A percentile compares a stretch with the other conserved stretches of the same genome.
Conservation (phyloP, 1,139 yeast genomes). For the Sugiyamaella castrensis region DNA sequence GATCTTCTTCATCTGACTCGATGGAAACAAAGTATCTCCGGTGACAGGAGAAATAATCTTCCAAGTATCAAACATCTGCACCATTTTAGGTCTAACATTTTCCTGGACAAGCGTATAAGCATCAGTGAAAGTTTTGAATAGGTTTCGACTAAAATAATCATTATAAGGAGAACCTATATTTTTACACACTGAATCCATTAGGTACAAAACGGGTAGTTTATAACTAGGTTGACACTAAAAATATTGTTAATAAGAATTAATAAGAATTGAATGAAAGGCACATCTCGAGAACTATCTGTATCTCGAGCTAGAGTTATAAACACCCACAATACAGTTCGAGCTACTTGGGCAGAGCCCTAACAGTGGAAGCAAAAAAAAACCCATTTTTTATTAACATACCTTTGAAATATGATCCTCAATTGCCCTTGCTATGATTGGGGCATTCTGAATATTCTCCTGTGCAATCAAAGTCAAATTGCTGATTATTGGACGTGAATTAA, state of each 20-base stretch:
- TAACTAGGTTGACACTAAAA: conserved; percentile 64
- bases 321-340: too few relatives aligned
- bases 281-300: too few relatives aligned
- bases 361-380: too few relatives aligned
- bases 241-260: conserved; percentile 6
- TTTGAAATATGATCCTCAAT: conserved; percentile 63
- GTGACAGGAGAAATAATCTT: conserved; percentile 56
- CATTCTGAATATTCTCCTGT: conserved; percentile 72
- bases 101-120: conserved; percentile 79
- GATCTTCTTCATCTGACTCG: conserved; percentile 65
- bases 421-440: conserved; percentile 73
- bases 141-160: conserved; percentile 61
- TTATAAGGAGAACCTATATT: conserved; percentile 89
- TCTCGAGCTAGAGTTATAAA: too few relatives aligned
- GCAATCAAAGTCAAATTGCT: conserved; percentile 84
- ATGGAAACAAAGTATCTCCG: conserved; percentile 70
- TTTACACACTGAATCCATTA: conserved; percentile 90
- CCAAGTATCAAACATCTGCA: conserved; percentile 86
- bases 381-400: conserved; percentile 37
- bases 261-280: too few relatives aligned
- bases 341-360: too few relatives aligned
- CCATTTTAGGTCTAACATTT: conserved; percentile 66
- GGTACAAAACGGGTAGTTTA: conserved; percentile 77
- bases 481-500: conserved; percentile 87
- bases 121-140: conserved; percentile 66